phyloP scores from a whole-genome alignment of 108 stramenopile genomes.

The Ochromonas danica region DNA sequence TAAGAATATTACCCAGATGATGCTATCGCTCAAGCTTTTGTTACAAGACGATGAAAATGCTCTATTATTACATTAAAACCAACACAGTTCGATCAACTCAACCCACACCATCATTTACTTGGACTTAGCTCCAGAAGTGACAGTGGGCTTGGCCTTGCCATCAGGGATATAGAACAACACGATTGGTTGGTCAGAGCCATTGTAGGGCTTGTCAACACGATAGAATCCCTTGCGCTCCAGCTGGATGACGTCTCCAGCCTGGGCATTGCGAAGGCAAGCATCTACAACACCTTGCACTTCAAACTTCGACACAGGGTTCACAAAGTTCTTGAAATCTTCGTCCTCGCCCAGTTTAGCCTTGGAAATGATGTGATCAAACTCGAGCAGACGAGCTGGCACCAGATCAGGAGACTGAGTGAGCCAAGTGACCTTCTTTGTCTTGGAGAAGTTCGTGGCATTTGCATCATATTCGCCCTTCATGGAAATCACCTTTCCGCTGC shows the following conservation, averaged over 20 bases:
- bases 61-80: no score
- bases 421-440: slow-evolving; percentile 81
- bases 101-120: no score
- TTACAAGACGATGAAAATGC: no score
- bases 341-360: slow-evolving; percentile 90
- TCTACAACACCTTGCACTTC: slow-evolving; percentile 33
- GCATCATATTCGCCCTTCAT: slow-evolving; percentile 48
- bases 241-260: slow-evolving; percentile 83
- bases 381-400: slow-evolving; percentile 67
- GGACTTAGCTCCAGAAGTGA: no score
- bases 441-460: slow-evolving; percentile 72
- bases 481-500: slow-evolving; percentile 41
- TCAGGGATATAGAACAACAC: slow-evolving; percentile 93
- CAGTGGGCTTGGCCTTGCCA: slow-evolving; percentile 68
- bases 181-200: slow-evolving; percentile 51
- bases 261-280: slow-evolving; percentile 49
- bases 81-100: no score
- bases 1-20: no score
- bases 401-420: slow-evolving; percentile 67
- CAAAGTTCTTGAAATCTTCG: slow-evolving; percentile 85
- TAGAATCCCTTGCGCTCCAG: slow-evolving; percentile 95
- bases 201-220: slow-evolving; percentile 74
- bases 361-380: slow-evolving; percentile 95
- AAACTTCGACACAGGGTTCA: slow-evolving; percentile 70
- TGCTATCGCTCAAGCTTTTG: no score